A percentile compares a stretch with the other conserved stretches of the same genome.
These are phyloP conservation scores for Hortiboletus rubellus DNA, from an alignment of 1,284 basidiomycete genomes.

Conservation along the genomic window DNA sequence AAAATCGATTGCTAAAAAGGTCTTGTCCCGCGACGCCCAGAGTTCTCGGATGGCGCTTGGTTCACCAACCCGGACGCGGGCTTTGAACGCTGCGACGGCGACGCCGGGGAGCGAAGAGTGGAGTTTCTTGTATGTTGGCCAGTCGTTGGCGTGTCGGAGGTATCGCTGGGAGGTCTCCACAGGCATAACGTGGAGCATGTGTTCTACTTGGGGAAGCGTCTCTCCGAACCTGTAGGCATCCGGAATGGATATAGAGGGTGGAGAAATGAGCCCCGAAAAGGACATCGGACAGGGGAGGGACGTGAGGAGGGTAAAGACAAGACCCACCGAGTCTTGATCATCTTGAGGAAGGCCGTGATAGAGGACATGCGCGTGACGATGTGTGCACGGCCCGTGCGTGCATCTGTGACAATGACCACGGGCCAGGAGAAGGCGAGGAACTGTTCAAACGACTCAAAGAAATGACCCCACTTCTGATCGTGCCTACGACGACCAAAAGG, in stretches of 20 bases:
- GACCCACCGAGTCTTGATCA: constrained; percentile 71
- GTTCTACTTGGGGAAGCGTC: constrained; percentile 65
- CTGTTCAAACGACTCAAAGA: constrained; percentile 79
- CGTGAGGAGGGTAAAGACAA: constrained; percentile 6
- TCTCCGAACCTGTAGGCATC: constrained; percentile 58
- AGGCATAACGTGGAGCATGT: constrained; percentile 61
- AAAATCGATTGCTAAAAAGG: constrained; percentile 74
- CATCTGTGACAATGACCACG: constrained; percentile 76
- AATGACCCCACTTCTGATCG: constrained; percentile 78
- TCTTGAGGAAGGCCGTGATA: constrained; percentile 70
- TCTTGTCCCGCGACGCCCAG: constrained; percentile 71
- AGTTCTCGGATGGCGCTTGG: constrained; percentile 64
- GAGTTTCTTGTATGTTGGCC: constrained; percentile 70
- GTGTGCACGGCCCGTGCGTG: constrained; percentile 70
- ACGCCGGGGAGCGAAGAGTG: constrained; percentile 72
- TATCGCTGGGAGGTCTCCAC: constrained; percentile 70
- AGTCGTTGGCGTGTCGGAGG: constrained; percentile 69
- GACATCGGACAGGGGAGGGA: not conserved
- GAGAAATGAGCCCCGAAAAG: constrained; percentile 1
- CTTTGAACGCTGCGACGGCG: constrained; percentile 65
- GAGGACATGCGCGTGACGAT: constrained; percentile 74
- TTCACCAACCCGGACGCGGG: constrained; percentile 69
- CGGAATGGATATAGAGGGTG: not conserved
- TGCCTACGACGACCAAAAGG: constrained; percentile 48
- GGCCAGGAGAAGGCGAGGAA: constrained; percentile 88